Evolutionary conservation across 2,329 filamentous ascomycete genomes (phyloP).

Genomic region (Fusarium longipes): DNA sequence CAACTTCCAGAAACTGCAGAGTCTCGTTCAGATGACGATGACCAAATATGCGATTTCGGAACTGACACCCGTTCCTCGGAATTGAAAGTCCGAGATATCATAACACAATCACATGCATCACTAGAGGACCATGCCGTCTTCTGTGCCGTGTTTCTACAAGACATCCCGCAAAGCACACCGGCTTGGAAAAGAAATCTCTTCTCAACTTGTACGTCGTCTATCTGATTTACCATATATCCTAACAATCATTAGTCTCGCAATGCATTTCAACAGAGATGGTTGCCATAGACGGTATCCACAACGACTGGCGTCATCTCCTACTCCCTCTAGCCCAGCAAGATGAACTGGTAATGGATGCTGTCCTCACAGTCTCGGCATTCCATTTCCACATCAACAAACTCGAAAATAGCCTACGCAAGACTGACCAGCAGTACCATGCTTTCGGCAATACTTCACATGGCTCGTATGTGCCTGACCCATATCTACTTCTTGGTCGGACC

Average conservation of each 20-base stretch:
- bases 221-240: rapidly evolving
- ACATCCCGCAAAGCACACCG: constrained; percentile 19
- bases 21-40: rapidly evolving
- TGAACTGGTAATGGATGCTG: constrained; percentile 37
- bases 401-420: neutral
- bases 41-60: neutral
- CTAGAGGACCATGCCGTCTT: neutral
- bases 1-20: rapidly evolving
- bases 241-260: constrained; percentile 15
- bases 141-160: constrained; percentile 12
- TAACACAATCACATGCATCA: rapidly evolving
- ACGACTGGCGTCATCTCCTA: constrained; percentile 42
- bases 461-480: constrained; percentile 19
- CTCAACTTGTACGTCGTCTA: constrained; percentile 24
- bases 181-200: constrained; percentile 31
- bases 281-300: constrained; percentile 42
- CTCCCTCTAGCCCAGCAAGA: constrained; percentile 40
- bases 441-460: neutral
- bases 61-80: neutral
- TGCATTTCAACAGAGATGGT: constrained; percentile 44
- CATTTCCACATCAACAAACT: constrained; percentile 33
- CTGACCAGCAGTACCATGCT: neutral
- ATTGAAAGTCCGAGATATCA: neutral
- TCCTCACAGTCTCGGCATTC: constrained; percentile 35
- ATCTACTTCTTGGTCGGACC: constrained; percentile 27